A percentile compares a stretch with the other conserved stretches of the same genome.
These are phyloP conservation scores for Stachybotrys echinatus DNA, from an alignment of 2,329 filamentous ascomycete species.

Conservation along the genomic window DNA sequence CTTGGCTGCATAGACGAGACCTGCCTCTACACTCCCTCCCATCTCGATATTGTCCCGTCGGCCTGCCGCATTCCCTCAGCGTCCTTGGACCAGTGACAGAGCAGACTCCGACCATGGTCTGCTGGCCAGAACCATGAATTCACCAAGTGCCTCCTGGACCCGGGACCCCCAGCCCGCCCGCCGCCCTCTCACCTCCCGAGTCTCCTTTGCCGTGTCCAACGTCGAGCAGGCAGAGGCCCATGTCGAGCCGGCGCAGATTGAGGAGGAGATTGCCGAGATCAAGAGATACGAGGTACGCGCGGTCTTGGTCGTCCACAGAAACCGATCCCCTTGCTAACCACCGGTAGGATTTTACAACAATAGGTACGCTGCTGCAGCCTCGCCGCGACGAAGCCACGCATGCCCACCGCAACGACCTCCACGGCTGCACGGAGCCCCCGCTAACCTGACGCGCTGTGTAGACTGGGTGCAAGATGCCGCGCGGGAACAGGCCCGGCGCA, in stretches of 20 bases:
- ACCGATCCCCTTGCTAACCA: too few relatives aligned
- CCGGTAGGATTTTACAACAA: slow-evolving; percentile 83
- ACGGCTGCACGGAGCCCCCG: background rate
- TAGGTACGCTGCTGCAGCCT: slow-evolving; percentile 45
- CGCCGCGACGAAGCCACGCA: too few relatives aligned
- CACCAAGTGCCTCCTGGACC: slow-evolving; percentile 47
- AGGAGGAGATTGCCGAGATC: slow-evolving; percentile 95
- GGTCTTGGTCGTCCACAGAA: too few relatives aligned
- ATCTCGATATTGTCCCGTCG: background rate
- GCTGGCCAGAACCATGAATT: slow-evolving; percentile 38
- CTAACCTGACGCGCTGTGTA: slow-evolving; percentile 14
- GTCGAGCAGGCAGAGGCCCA: slow-evolving; percentile 57
- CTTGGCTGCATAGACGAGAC: background rate
- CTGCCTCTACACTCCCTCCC: background rate
- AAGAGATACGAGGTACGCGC: slow-evolving; percentile 78
- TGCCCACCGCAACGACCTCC: background rate
- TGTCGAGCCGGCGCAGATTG: slow-evolving; percentile 59
- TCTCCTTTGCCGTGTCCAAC: slow-evolving; percentile 62
- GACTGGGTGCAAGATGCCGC: slow-evolving; percentile 99
- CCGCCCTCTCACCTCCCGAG: slow-evolving; percentile 55
- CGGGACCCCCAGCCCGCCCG: slow-evolving; percentile 30
- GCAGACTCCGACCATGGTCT: slow-evolving; percentile 35
- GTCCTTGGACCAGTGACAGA: too few relatives aligned
- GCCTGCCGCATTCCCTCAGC: too few relatives aligned
- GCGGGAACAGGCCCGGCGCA: slow-evolving; percentile 78